Percentiles rank a stretch among this genome's conserved stretches.
These are phyloP conservation scores for thale cress (Arabidopsis thaliana) DNA, from an alignment of 345 rosid species.

Conservation along the genomic window DNA sequence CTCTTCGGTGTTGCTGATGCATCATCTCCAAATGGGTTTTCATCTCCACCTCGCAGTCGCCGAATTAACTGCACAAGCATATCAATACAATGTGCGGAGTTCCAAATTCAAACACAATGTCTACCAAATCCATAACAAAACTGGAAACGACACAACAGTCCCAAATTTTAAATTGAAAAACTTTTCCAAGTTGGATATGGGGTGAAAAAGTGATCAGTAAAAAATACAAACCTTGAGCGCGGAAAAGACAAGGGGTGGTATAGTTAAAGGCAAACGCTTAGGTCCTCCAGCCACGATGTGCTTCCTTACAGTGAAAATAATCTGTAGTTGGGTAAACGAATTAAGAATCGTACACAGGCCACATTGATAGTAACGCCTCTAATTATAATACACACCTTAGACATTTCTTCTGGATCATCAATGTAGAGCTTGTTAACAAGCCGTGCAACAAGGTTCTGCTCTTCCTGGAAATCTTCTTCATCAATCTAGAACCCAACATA, in stretches of 20 bases:
- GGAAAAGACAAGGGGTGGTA: conserved; percentile 90
- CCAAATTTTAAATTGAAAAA: neutral
- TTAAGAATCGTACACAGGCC: conserved; percentile 23
- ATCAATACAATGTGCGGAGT: conserved; percentile 17
- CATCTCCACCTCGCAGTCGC: conserved; percentile 79
- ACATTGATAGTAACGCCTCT: neutral
- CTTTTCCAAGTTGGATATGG: conserved; percentile 27
- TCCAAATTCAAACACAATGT: conserved; percentile 20
- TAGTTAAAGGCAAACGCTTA: conserved; percentile 79
- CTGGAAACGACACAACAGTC: conserved; percentile 11
- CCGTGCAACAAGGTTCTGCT: conserved; percentile 92
- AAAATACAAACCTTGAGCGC: conserved; percentile 74
- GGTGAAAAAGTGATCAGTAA: conserved; percentile 27
- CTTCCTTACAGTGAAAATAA: conserved; percentile 74
- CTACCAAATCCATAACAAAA: neutral
- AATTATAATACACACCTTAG: conserved; percentile 36
- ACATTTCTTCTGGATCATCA: conserved; percentile 96
- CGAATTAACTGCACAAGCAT: conserved; percentile 61
- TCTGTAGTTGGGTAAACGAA: conserved; percentile 57
- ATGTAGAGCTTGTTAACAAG: conserved; percentile 79
- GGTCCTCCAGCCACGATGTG: conserved; percentile 89
- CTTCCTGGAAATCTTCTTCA: conserved; percentile 98
- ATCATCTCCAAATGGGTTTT: conserved; percentile 94
- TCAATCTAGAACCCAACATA: conserved; percentile 59
- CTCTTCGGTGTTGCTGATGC: conserved; percentile 71